Conservation (phyloP, 768 basidiomycete genomes). For the Naganishia randhawae region DNA sequence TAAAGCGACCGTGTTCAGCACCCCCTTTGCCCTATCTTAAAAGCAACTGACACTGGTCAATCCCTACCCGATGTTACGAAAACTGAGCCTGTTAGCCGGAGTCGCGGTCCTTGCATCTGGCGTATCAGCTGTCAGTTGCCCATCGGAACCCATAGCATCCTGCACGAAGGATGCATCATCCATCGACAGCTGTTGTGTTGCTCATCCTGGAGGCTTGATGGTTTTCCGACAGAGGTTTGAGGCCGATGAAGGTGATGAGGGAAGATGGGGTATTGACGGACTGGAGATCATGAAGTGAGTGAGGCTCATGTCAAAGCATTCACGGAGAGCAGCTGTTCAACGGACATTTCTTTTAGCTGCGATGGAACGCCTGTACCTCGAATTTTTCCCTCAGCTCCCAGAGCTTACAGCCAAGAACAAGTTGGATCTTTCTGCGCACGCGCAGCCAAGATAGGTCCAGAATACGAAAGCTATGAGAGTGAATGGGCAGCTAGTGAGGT, state of each 20-base stretch:
- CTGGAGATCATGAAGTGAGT: conserved; percentile 45
- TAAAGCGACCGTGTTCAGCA: too few relatives aligned
- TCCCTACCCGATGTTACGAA: conserved; percentile 16
- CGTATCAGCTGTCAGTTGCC: not conserved
- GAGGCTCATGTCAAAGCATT: not conserved
- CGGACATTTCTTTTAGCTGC: too few relatives aligned
- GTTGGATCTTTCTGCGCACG: conserved; percentile 41
- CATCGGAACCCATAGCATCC: not conserved
- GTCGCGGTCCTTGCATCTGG: not conserved
- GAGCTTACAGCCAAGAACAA: conserved; percentile 41
- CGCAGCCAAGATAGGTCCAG: conserved; percentile 35
- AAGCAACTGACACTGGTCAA: too few relatives aligned
- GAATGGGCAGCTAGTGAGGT: conserved; percentile 50
- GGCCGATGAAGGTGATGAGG: conserved; percentile 45
- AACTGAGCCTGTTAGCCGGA: conserved; percentile 11
- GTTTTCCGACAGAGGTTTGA: conserved; percentile 47
- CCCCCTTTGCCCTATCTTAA: too few relatives aligned
- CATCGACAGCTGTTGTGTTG: conserved; percentile 34
- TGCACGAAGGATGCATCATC: not conserved
- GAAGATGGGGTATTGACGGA: conserved; percentile 48
- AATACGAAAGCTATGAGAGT: conserved; percentile 36
- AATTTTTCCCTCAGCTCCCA: conserved; percentile 23
- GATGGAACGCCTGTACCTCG: not conserved
- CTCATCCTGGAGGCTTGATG: conserved; percentile 43
- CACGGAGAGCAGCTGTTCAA: not conserved